Evolutionary conservation across 2,329 filamentous ascomycete species (phyloP).

Genomic region (Thielaviopsis musarum): DNA sequence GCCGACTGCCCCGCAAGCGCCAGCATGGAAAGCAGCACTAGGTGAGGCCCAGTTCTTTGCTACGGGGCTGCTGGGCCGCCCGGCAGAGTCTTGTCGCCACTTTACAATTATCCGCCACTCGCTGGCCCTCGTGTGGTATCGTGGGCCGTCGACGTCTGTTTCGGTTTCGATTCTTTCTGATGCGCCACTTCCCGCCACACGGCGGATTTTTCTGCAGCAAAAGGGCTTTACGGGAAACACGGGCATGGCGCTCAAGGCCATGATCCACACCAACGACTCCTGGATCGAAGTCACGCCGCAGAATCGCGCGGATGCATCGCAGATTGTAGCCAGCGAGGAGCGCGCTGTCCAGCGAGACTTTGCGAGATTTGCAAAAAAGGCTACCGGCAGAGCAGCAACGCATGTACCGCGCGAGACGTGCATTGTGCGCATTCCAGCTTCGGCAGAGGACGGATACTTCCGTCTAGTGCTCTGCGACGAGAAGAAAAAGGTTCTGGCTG

Average conservation of each 20-base stretch:
- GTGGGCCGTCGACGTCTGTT: constrained; percentile 45
- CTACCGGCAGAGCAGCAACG: constrained; percentile 24
- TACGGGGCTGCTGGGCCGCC: constrained; percentile 45
- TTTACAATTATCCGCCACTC: constrained; percentile 52
- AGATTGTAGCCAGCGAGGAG: constrained; percentile 40
- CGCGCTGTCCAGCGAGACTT: constrained; percentile 53
- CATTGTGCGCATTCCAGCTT: constrained; percentile 45
- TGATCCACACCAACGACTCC: constrained; percentile 38
- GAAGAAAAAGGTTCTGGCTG: constrained; percentile 40
- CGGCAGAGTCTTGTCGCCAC: constrained; percentile 47
- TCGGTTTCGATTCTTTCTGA: constrained; percentile 48
- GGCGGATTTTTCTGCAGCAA: constrained; percentile 50
- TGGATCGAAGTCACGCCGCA: constrained; percentile 56
- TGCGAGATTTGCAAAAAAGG: constrained; percentile 42
- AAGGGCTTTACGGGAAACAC: constrained; percentile 52
- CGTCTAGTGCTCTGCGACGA: constrained; percentile 44
- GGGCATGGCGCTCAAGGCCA: constrained; percentile 48
- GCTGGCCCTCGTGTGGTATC: constrained; percentile 46
- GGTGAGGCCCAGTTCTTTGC: constrained; percentile 48
- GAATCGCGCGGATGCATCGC: constrained; percentile 26
- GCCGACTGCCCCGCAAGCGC: background rate
- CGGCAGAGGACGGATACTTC: constrained; percentile 50
- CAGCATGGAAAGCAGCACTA: constrained; percentile 29
- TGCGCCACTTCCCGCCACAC: constrained; percentile 34
- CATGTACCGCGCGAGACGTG: constrained; percentile 45